Evolutionary conservation across 2,329 filamentous ascomycete genomes (phyloP).

Genomic region (Teratosphaeria viscida): DNA sequence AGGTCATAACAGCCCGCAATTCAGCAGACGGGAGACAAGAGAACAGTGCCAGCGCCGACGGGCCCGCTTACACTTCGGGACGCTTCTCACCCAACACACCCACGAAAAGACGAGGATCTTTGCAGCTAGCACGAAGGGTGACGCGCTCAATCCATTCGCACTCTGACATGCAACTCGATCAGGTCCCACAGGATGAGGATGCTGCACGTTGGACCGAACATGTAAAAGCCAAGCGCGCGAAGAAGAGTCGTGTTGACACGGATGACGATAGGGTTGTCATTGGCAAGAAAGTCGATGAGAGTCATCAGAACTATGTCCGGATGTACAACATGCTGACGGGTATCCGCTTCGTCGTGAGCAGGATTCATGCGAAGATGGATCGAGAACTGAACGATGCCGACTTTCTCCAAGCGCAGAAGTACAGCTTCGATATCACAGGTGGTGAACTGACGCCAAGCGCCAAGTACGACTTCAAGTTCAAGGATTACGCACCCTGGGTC

Average conservation of each 20-base stretch:
- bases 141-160: constrained; percentile 72
- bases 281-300: constrained; percentile 94
- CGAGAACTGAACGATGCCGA: constrained; percentile 80
- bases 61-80: constrained; percentile 55
- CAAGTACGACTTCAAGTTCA: constrained; percentile 99
- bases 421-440: constrained; percentile 95
- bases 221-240: constrained; percentile 82
- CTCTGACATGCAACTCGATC: constrained; percentile 65
- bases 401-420: constrained; percentile 91
- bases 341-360: constrained; percentile 90
- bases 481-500: constrained; percentile 99
- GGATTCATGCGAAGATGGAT: constrained; percentile 94
- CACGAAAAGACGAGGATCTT: constrained; percentile 63
- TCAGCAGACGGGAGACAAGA: constrained; percentile 55
- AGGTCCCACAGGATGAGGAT: constrained; percentile 78
- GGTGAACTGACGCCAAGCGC: constrained; percentile 95
- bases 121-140: constrained; percentile 67
- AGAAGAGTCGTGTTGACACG: constrained; percentile 72
- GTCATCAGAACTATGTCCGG: constrained; percentile 60
- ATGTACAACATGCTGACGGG: constrained; percentile 99
- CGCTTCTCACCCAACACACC: constrained; percentile 66
- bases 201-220: constrained; percentile 86
- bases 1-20: constrained; percentile 50
- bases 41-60: constrained; percentile 42
- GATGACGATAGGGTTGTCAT: constrained; percentile 88